Conservation (phyloP, 768 basidiomycete genomes). For the Agrocybe pediades region DNA sequence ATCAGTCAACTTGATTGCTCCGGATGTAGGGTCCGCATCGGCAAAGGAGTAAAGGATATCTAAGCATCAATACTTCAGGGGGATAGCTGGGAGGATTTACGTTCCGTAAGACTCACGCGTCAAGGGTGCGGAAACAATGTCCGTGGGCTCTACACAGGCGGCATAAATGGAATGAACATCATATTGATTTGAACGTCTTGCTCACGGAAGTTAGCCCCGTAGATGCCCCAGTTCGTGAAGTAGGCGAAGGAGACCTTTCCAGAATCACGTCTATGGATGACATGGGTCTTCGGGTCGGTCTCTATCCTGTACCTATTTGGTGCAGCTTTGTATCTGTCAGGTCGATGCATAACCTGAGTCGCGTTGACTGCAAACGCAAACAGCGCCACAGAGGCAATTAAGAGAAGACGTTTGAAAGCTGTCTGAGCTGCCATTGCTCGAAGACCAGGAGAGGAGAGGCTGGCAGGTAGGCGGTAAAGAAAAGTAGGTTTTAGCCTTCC, state of each 20-base stretch:
- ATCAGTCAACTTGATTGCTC: conserved; percentile 69
- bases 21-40: conserved; percentile 63
- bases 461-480: conserved; percentile 4
- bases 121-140: conserved; percentile 57
- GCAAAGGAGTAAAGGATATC: conserved; percentile 80
- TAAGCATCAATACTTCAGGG: conserved; percentile 15
- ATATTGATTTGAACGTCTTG: neutral
- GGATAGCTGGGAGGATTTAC: neutral
- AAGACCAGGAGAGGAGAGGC: neutral
- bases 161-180: conserved; percentile 6
- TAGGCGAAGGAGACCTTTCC: conserved; percentile 48
- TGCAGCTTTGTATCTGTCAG: conserved; percentile 44
- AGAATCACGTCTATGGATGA: conserved; percentile 40
- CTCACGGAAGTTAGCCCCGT: conserved; percentile 64
- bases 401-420: conserved; percentile 24
- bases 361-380: conserved; percentile 29
- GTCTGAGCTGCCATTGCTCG: conserved; percentile 15
- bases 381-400: conserved; percentile 24
- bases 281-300: conserved; percentile 35
- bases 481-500: neutral
- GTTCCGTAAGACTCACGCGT: conserved; percentile 51
- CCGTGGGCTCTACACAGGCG: conserved; percentile 54
- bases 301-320: conserved; percentile 34
- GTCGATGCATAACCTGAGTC: conserved; percentile 58
- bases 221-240: conserved; percentile 69